These are phyloP conservation scores for Cucurbita moschata DNA, from an alignment of 306 rosid species.

Conservation along the genomic window DNA sequence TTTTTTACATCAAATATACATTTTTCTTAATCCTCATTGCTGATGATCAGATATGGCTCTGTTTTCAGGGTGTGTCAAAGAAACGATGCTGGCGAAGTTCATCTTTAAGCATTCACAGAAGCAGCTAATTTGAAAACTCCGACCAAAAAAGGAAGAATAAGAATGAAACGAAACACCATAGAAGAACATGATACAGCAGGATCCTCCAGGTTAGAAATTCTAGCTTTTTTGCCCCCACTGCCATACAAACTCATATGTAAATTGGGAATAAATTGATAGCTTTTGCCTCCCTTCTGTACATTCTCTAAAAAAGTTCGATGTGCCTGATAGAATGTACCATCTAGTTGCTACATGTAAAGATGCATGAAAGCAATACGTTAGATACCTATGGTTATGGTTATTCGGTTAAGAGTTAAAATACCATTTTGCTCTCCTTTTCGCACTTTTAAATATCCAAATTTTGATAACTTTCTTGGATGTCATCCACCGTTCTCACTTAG, in stretches of 20 bases:
- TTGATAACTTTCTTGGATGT: neutral
- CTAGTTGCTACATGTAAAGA: neutral
- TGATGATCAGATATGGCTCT: neutral
- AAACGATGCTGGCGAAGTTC: constrained; percentile 30
- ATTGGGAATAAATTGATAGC: neutral
- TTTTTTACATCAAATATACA: neutral
- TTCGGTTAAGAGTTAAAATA: no score
- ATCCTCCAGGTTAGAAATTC: neutral
- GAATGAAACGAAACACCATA: neutral
- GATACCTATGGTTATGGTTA: neutral
- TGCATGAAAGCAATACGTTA: neutral
- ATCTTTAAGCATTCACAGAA: constrained; percentile 23
- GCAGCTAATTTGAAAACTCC: neutral
- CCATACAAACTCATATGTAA: neutral
- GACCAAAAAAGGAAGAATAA: neutral
- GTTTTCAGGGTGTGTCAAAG: constrained; percentile 25
- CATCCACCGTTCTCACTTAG: no score
- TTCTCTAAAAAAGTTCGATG: neutral
- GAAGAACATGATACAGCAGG: neutral
- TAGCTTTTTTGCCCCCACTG: neutral
- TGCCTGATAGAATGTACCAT: neutral
- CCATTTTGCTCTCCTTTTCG: no score
- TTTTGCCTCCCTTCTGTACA: neutral
- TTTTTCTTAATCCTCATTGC: neutral
- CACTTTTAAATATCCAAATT: no score